Conservation (phyloP, 345 rosid species). For the Theobroma cacao region DNA sequence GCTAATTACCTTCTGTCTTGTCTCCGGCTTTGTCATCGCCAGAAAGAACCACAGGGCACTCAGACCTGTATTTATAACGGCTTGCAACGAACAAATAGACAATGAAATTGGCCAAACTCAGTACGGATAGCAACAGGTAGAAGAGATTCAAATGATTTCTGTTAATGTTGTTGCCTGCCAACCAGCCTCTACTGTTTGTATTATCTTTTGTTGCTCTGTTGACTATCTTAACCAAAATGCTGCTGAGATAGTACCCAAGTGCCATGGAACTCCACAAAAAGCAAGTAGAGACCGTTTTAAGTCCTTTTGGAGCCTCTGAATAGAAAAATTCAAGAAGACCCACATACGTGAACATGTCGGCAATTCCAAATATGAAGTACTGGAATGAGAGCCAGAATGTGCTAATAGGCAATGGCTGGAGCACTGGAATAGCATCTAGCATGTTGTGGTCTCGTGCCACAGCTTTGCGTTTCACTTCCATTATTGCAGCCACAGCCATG, state of each 20-base stretch:
- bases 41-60: background rate
- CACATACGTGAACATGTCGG: conserved; percentile 51
- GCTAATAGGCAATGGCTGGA: conserved; percentile 47
- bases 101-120: conserved; percentile 51
- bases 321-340: conserved; percentile 63
- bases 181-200: conserved; percentile 46
- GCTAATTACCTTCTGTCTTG: background rate
- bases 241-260: conserved; percentile 47
- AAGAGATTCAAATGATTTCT: conserved; percentile 55
- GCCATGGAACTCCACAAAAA: conserved; percentile 61
- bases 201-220: conserved; percentile 30
- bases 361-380: conserved; percentile 54
- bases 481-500: conserved; percentile 44
- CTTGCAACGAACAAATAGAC: conserved; percentile 38
- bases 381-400: conserved; percentile 57
- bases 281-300: conserved; percentile 48
- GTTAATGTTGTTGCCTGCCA: conserved; percentile 59
- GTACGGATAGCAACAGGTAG: conserved; percentile 40
- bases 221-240: conserved; percentile 43
- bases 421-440: conserved; percentile 44
- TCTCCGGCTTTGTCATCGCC: background rate
- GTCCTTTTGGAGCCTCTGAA: conserved; percentile 48
- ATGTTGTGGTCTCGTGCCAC: conserved; percentile 45
- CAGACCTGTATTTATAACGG: conserved; percentile 45
- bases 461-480: conserved; percentile 48